A percentile compares a stretch with the other conserved stretches of the same genome.
phyloP scores from a whole-genome alignment of 306 rosid genomes.

The Styphnolobium japonicum region DNA sequence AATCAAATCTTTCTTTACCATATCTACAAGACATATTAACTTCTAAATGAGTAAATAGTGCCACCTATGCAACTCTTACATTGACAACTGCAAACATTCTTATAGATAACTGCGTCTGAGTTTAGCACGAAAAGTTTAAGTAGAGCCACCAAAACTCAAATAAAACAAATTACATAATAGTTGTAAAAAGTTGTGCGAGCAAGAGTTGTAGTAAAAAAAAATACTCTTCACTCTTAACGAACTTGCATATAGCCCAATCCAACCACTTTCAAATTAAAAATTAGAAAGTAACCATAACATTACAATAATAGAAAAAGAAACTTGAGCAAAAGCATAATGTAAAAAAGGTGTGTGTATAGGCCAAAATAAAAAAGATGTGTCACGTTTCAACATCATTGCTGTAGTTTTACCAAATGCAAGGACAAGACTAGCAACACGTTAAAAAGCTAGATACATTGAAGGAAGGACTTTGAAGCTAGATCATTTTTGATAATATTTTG shows the following conservation, averaged over 20 bases:
- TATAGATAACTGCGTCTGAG: no score
- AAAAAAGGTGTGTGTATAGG: no score
- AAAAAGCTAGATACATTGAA: not conserved
- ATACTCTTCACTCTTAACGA: no score
- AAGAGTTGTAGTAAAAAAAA: no score
- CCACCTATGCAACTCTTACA: not conserved
- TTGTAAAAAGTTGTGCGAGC: not conserved
- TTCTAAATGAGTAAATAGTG: not conserved
- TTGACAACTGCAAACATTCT: no score
- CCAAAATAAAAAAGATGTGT: slow-evolving; percentile 10
- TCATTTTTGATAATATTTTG: not conserved
- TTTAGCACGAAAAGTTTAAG: not conserved
- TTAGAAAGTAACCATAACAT: not conserved
- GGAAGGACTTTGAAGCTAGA: not conserved
- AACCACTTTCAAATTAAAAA: not conserved
- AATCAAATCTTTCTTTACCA: not conserved
- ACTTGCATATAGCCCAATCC: not conserved
- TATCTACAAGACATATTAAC: not conserved
- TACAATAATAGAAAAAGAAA: not conserved
- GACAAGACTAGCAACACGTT: not conserved
- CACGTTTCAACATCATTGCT: slow-evolving; percentile 1
- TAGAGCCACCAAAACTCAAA: not conserved
- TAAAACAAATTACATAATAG: not conserved
- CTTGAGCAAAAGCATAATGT: not conserved
- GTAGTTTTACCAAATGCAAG: not conserved